Conservation (phyloP, 2,329 filamentous ascomycete species). For the Sporothrix brasiliensis region DNA sequence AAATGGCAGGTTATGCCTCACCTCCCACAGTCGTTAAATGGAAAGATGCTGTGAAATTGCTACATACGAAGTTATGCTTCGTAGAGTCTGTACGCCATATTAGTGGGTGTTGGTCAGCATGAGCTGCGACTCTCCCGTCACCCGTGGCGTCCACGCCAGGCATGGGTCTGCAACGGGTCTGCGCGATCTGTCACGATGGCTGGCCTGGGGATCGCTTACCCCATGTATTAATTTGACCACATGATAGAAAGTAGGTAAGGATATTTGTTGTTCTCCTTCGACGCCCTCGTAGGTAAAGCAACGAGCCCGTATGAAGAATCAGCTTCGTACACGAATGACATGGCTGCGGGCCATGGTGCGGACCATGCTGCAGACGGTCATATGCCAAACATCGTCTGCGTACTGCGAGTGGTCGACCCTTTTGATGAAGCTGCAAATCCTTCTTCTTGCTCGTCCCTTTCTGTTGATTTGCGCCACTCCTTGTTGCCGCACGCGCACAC, state of each 20-base stretch:
- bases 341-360: background rate
- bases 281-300: background rate
- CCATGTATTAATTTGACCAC: conserved; percentile 17
- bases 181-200: conserved; percentile 28
- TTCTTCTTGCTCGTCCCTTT: conserved; percentile 7
- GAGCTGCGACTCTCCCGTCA: conserved; percentile 8
- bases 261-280: conserved; percentile 13
- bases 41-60: conserved; percentile 2
- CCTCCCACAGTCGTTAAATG: conserved; percentile 26
- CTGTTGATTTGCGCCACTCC: background rate
- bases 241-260: conserved; percentile 21
- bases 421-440: background rate
- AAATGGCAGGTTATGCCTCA: conserved; percentile 29
- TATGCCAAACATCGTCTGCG: background rate
- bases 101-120: conserved; percentile 19
- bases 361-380: background rate
- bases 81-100: conserved; percentile 1
- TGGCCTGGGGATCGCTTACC: conserved; percentile 7
- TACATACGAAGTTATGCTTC: background rate
- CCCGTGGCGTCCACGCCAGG: conserved; percentile 1
- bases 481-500: background rate
- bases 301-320: background rate
- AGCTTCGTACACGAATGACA: conserved; percentile 7
- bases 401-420: conserved; percentile 1
- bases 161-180: conserved; percentile 26